A percentile compares a stretch with the other conserved stretches of the same genome.
These are phyloP conservation scores for Adansonia rubrostipa DNA, from an alignment of 441 rosid genomes.

Conservation along the genomic window DNA sequence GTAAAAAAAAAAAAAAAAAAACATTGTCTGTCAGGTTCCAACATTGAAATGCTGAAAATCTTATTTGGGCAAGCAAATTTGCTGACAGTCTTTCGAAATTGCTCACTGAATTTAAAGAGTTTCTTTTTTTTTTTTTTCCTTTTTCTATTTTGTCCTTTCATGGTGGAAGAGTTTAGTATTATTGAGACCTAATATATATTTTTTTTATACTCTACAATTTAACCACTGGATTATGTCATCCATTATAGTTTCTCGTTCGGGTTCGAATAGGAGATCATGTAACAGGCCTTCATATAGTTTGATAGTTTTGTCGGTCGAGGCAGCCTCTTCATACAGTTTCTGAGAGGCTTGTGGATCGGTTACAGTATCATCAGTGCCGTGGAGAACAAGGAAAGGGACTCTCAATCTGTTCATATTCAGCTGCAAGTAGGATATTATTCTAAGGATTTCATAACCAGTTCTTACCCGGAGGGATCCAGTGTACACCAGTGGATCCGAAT, in stretches of 20 bases:
- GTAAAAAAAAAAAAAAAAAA: too few relatives aligned
- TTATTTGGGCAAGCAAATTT: too few relatives aligned
- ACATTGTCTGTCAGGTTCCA: too few relatives aligned
- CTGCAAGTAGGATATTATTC: constrained; percentile 61
- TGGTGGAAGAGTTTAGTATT: too few relatives aligned
- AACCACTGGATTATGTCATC: constrained; percentile 69
- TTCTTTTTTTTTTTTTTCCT: too few relatives aligned
- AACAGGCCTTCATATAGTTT: constrained; percentile 62
- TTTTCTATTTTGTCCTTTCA: too few relatives aligned
- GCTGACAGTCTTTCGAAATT: too few relatives aligned
- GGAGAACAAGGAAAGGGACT: constrained; percentile 77
- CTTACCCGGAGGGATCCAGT: constrained; percentile 65
- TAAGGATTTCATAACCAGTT: constrained; percentile 91
- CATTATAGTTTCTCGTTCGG: constrained; percentile 60
- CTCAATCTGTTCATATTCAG: constrained; percentile 56
- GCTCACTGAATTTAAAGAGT: too few relatives aligned
- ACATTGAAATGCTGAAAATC: too few relatives aligned
- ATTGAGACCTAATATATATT: too few relatives aligned
- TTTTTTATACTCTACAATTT: constrained; percentile 36
- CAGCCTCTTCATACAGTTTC: constrained; percentile 63
- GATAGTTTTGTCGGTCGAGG: constrained; percentile 73
- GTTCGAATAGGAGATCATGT: constrained; percentile 86
- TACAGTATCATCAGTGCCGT: constrained; percentile 72
- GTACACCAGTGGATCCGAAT: constrained; percentile 86
- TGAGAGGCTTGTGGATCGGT: constrained; percentile 76